Conservation (phyloP, 148 eudicot genomes). For the Polygonum aviculare region DNA sequence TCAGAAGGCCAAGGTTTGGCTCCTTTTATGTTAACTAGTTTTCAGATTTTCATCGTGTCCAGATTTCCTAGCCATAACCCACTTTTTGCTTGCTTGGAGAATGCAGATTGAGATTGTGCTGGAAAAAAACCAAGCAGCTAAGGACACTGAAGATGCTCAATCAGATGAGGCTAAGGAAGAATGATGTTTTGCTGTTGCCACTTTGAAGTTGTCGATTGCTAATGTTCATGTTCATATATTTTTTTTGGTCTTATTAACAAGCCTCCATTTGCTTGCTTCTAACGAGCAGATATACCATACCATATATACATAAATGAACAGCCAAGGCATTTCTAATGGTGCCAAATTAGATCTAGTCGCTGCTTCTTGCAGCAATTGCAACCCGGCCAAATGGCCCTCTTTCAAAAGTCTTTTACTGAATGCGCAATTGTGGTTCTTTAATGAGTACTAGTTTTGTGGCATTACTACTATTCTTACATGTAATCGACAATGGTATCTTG, state of each 20-base stretch:
- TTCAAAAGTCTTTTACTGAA: neutral
- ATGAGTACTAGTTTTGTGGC: neutral
- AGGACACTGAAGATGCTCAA: neutral
- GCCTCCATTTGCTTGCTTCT: neutral
- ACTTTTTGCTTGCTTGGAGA: neutral
- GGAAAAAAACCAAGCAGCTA: constrained; percentile 20
- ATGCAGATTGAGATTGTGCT: constrained; percentile 56
- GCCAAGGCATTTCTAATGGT: neutral
- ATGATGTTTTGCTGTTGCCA: neutral
- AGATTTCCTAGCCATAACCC: neutral
- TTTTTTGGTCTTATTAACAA: neutral
- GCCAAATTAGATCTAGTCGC: neutral
- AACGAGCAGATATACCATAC: neutral
- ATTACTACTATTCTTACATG: neutral
- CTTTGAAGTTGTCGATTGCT: neutral
- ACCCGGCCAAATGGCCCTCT: neutral
- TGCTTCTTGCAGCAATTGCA: constrained; percentile 3
- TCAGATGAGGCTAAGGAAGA: neutral
- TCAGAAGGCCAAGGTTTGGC: constrained; percentile 52
- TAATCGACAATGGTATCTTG: neutral
- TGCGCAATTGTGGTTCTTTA: neutral
- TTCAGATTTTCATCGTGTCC: neutral
- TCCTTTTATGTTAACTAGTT: neutral
- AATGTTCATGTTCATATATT: neutral
- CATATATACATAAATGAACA: neutral